phyloP scores from a whole-genome alignment of 345 rosid genomes.

The Eutrema japonicum region DNA sequence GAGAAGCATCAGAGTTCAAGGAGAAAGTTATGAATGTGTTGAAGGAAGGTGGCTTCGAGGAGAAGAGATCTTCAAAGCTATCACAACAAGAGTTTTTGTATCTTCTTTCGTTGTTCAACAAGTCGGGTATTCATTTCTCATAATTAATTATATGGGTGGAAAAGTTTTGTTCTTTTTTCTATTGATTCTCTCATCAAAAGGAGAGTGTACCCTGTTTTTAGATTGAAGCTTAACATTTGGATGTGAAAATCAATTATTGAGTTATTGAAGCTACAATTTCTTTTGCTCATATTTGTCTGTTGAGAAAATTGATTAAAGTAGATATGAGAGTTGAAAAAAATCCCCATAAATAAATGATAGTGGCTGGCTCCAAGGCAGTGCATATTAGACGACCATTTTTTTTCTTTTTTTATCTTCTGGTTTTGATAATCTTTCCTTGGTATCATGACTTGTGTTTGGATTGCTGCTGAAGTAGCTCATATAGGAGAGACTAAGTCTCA shows the following conservation, averaged over 20 bases:
- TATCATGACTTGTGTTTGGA: too few species aligned
- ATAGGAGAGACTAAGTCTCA: too few species aligned
- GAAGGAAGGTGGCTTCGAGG: constrained; percentile 69
- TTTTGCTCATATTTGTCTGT: not conserved
- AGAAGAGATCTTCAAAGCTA: constrained; percentile 79
- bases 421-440: too few species aligned
- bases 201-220: constrained; percentile 10
- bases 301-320: too few species aligned
- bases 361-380: too few species aligned
- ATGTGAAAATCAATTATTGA: not conserved
- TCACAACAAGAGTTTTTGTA: constrained; percentile 81
- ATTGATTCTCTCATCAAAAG: not conserved
- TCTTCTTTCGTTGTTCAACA: constrained; percentile 80
- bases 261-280: not conserved
- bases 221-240: not conserved
- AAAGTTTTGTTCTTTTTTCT: constrained; percentile 11
- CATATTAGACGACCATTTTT: too few species aligned
- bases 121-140: constrained; percentile 81
- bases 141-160: constrained; percentile 27
- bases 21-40: constrained; percentile 63
- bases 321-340: too few species aligned
- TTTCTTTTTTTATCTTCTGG: too few species aligned
- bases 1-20: constrained; percentile 68
- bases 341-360: too few species aligned
- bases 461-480: too few species aligned